Evolutionary conservation across 352 stramenopile genomes (phyloP).

Genomic region (Phytophthora aleatoria): DNA sequence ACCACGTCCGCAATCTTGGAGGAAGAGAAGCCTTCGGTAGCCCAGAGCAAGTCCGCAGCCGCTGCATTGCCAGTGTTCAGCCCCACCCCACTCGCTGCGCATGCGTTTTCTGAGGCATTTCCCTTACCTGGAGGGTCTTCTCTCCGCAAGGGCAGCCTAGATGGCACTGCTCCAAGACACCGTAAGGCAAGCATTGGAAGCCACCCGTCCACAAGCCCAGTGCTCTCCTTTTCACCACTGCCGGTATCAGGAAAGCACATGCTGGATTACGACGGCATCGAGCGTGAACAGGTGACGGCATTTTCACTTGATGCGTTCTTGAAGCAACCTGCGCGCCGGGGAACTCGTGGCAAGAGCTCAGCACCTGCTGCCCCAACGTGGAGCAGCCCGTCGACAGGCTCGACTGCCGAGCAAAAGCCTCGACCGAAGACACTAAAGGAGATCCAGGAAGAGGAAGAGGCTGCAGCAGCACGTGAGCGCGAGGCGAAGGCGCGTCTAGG

Average conservation of each 20-base stretch:
- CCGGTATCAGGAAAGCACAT: conserved; percentile 38
- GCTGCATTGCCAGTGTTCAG: conserved; percentile 9
- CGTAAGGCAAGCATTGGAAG: conserved; percentile 36
- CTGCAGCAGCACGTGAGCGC: conserved; percentile 38
- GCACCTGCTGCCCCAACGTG: conserved; percentile 25
- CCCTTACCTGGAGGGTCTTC: conserved; percentile 28
- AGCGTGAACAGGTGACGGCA: conserved; percentile 45
- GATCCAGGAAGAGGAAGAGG: conserved; percentile 73
- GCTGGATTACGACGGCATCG: conserved; percentile 53
- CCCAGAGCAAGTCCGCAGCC: conserved; percentile 1
- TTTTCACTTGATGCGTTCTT: conserved; percentile 75
- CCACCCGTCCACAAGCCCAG: conserved; percentile 39
- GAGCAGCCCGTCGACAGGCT: conserved; percentile 16
- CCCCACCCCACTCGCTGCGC: background rate
- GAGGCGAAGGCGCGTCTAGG: conserved; percentile 54
- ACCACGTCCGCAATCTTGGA: conserved; percentile 1
- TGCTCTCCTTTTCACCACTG: conserved; percentile 29
- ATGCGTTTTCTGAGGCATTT: conserved; percentile 22
- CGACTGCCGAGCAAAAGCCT: conserved; percentile 16
- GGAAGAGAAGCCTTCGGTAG: conserved; percentile 5
- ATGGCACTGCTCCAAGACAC: conserved; percentile 26
- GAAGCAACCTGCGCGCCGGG: conserved; percentile 43
- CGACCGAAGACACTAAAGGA: conserved; percentile 57
- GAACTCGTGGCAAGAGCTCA: conserved; percentile 17
- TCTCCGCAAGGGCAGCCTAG: conserved; percentile 37